Percentiles rank a stretch among this genome's conserved stretches.
Evolutionary conservation across 2,329 filamentous ascomycete genomes (phyloP).

Genomic region (Fusarium coicis): DNA sequence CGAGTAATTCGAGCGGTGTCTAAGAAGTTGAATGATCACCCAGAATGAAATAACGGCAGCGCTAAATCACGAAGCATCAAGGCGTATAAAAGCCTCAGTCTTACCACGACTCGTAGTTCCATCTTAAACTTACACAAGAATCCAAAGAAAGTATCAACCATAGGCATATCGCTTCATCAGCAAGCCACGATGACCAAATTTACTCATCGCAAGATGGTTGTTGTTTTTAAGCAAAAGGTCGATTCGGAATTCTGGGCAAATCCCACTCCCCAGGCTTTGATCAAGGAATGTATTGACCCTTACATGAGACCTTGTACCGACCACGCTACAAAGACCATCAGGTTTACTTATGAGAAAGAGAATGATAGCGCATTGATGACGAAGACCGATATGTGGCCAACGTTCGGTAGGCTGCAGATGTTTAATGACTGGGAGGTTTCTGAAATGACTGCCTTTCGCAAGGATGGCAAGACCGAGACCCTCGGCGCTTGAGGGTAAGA

Average conservation of each 20-base stretch:
- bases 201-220: not conserved
- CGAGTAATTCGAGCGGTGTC: rapidly evolving
- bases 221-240: not conserved
- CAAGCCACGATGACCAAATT: not conserved
- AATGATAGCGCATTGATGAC: not conserved
- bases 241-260: not conserved
- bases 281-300: not conserved
- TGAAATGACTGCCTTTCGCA: not conserved
- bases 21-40: rapidly evolving
- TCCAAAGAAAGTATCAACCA: rapidly evolving
- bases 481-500: rapidly evolving
- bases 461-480: not conserved
- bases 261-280: not conserved
- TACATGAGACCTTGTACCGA: not conserved
- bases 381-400: not conserved
- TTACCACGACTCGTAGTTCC: rapidly evolving
- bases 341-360: not conserved
- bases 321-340: not conserved
- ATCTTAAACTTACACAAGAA: not conserved
- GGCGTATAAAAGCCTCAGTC: not conserved
- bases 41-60: rapidly evolving
- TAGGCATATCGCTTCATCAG: rapidly evolving
- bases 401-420: not conserved
- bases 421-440: not conserved
- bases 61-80: rapidly evolving